phyloP scores from a whole-genome alignment of 2,329 filamentous ascomycete species.

The Colletotrichum eleusines region DNA sequence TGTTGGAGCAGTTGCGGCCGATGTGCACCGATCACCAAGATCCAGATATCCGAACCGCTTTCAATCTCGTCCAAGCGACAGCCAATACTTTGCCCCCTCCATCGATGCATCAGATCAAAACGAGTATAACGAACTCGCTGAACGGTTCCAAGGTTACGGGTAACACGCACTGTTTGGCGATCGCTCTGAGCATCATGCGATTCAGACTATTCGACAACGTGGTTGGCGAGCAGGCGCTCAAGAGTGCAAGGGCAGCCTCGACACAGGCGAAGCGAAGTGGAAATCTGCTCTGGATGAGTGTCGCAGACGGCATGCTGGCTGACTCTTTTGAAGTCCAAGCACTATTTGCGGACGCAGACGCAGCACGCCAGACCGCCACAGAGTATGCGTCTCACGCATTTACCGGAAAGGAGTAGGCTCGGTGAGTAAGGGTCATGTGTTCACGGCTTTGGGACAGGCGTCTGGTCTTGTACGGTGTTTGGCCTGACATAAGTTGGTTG shows the following conservation, averaged over 20 bases:
- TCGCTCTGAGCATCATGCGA: conserved; percentile 88
- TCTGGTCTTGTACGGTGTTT: conserved; percentile 37
- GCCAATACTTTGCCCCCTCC: conserved; percentile 71
- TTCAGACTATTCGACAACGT: conserved; percentile 84
- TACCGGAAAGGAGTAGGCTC: conserved; percentile 45
- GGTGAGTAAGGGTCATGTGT: conserved; percentile 18
- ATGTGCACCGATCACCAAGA: conserved; percentile 78
- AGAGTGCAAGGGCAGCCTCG: conserved; percentile 77
- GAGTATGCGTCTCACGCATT: conserved; percentile 59
- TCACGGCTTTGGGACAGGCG: conserved; percentile 36
- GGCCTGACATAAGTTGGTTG: conserved; percentile 35
- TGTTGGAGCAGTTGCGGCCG: conserved; percentile 75
- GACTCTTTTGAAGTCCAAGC: conserved; percentile 81
- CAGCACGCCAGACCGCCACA: conserved; percentile 57
- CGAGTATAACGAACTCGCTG: conserved; percentile 80
- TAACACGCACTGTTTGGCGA: conserved; percentile 85
- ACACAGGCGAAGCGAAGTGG: conserved; percentile 77
- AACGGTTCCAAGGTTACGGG: conserved; percentile 74
- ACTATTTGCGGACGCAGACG: conserved; percentile 60
- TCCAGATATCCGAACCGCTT: conserved; percentile 81
- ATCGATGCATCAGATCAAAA: conserved; percentile 82
- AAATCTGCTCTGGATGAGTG: conserved; percentile 82
- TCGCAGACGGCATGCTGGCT: conserved; percentile 82
- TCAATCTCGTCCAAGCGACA: conserved; percentile 79
- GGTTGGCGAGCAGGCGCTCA: conserved; percentile 83